Percentiles rank a stretch among this genome's conserved stretches.
These are phyloP conservation scores for Polyrhizophydium stewartii DNA, from an alignment of 371 early-diverging fungal species.

Conservation along the genomic window DNA sequence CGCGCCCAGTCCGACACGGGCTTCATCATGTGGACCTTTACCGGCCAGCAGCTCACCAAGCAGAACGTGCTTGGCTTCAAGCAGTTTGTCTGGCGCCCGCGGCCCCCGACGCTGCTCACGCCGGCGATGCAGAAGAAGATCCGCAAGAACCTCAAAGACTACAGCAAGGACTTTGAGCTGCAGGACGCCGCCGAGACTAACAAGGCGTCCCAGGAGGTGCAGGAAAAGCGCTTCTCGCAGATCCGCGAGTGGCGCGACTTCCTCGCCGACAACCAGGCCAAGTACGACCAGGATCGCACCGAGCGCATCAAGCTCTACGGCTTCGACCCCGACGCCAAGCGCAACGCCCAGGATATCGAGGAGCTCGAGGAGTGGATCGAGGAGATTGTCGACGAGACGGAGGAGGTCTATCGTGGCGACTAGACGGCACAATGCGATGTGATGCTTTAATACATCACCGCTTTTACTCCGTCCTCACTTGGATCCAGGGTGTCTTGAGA, in stretches of 20 bases:
- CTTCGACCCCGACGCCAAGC: constrained; percentile 28
- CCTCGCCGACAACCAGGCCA: constrained; percentile 23
- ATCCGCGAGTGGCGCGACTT: constrained; percentile 44
- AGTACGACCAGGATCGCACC: constrained; percentile 21
- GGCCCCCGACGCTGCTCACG: constrained; percentile 78
- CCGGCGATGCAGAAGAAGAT: constrained; percentile 75
- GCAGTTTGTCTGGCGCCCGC: constrained; percentile 94
- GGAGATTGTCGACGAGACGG: constrained; percentile 48
- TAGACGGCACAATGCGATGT: no score
- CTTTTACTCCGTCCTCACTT: no score
- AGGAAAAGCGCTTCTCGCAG: constrained; percentile 27
- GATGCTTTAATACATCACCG: no score
- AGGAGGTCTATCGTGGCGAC: constrained; percentile 37
- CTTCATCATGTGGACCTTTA: constrained; percentile 88
- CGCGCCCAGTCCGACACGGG: constrained; percentile 71
- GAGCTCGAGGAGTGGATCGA: constrained; percentile 41
- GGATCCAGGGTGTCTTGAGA: no score
- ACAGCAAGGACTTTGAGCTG: constrained; percentile 79
- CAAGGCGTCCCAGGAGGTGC: constrained; percentile 30
- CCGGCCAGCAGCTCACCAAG: constrained; percentile 76
- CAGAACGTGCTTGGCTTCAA: constrained; percentile 78
- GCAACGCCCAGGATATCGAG: constrained; percentile 17
- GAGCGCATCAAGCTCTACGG: constrained; percentile 34
- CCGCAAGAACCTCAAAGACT: constrained; percentile 86
- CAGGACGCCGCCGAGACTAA: constrained; percentile 34